Evolutionary conservation across 768 basidiomycete genomes (phyloP), one percentile per base, ranked within the genome.

Genomic region (Russula virescens): DNA sequence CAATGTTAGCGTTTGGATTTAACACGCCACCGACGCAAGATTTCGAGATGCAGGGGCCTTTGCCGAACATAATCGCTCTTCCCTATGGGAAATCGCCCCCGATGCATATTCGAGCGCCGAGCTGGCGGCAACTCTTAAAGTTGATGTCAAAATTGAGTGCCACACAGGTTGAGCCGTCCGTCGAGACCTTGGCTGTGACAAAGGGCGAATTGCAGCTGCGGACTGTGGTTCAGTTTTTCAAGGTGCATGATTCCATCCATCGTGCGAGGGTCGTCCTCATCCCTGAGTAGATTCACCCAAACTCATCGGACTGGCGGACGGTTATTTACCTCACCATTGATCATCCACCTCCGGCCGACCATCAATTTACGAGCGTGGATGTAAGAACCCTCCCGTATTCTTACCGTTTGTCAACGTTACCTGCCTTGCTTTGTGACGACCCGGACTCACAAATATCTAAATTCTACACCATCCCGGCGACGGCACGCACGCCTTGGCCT

Each of bases 251-350:
- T 35, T 50, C 38, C 21, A 38, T 23, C 54, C 43, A 40, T 28
- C 54, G 11, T 0, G 46, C 65, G 49, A 64, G 49, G 31, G 14
- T 19, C 13, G 21, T 50, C 31, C 35, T 68, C 43, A 69, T 34
- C 13, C 31, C 51, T 5, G 26, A n/a, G 23, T 59, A 91, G 88
- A 78, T 85, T 10, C 83, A 87, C 68, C 82, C 79, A 43, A 69
- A 77, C 21, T 79, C 85, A 0, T 68, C 74, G 5, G 82, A 85
- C 19, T 93, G 91, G 91, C 80, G 86, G 58, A 85, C 85, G 11
- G 75, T 92, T 23, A 72, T 92, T 18, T 92, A 89, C 80, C 83
- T 93, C 67, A 86, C 87, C 1, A 81, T 89, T 58, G 91, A 93
- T 68, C 77, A 84, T 68, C 83, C 85, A 1, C 70, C 83, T 2